Evolutionary conservation across 441 rosid species (phyloP).

Genomic region (Erodium trifolium): DNA sequence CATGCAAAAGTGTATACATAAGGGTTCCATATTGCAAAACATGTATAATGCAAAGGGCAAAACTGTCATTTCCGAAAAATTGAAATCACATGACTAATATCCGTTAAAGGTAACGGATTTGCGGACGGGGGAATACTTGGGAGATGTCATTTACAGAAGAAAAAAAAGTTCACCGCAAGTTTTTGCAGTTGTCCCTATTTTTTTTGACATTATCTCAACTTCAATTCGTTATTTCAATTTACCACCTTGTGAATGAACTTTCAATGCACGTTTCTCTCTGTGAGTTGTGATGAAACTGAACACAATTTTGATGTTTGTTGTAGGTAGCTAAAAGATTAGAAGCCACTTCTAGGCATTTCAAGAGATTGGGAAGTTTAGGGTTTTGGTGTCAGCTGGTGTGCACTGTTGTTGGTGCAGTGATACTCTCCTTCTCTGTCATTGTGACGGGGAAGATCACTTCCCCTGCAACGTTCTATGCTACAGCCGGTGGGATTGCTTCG

Average conservation of each 20-base stretch:
- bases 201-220: neutral
- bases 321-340: slow-evolving; percentile 92
- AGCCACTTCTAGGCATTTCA: slow-evolving; percentile 77
- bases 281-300: slow-evolving; percentile 11
- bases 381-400: slow-evolving; percentile 95
- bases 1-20: too few relatives aligned
- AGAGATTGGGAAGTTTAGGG: slow-evolving; percentile 78
- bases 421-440: slow-evolving; percentile 71
- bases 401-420: slow-evolving; percentile 76
- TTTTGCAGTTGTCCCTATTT: too few relatives aligned
- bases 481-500: slow-evolving; percentile 82
- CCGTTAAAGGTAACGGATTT: too few relatives aligned
- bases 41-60: too few relatives aligned
- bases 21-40: too few relatives aligned
- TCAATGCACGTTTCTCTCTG: neutral
- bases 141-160: too few relatives aligned
- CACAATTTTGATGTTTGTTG: slow-evolving; percentile 8
- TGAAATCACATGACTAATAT: too few relatives aligned
- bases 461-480: slow-evolving; percentile 77
- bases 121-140: too few relatives aligned
- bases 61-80: too few relatives aligned
- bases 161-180: too few relatives aligned
- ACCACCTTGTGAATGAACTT: neutral
- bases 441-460: slow-evolving; percentile 71
- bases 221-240: neutral